phyloP scores from a whole-genome alignment of 176 grass and related monocot species.

The Tillandsia fasciculata region DNA sequence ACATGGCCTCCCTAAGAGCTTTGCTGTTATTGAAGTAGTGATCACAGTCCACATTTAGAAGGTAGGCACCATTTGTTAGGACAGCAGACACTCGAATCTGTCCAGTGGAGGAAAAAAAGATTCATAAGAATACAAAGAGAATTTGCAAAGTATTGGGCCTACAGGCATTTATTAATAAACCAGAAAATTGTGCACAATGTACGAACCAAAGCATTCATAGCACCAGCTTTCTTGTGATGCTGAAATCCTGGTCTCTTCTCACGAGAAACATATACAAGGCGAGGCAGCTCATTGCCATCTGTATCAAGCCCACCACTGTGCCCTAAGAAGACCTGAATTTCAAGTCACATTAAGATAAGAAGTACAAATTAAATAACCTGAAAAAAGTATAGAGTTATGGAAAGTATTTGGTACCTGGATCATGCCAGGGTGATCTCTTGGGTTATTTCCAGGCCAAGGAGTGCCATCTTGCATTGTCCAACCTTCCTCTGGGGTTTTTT shows the following conservation, averaged over 20 bases:
- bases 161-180: neutral
- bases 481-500: slow-evolving; percentile 88
- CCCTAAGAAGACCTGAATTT: slow-evolving; percentile 81
- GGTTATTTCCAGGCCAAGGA: slow-evolving; percentile 88
- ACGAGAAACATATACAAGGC: slow-evolving; percentile 95
- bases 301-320: slow-evolving; percentile 91
- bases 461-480: slow-evolving; percentile 97
- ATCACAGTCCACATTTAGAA: slow-evolving; percentile 99
- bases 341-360: slow-evolving; percentile 9
- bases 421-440: slow-evolving; percentile 93
- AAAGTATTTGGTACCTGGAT: slow-evolving; percentile 47
- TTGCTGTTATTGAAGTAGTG: slow-evolving; percentile 99
- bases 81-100: slow-evolving; percentile 96
- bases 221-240: slow-evolving; percentile 95
- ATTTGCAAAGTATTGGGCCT: neutral
- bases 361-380: slow-evolving; percentile 15
- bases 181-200: neutral
- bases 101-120: slow-evolving; percentile 14
- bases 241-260: slow-evolving; percentile 93
- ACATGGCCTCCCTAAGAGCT: slow-evolving; percentile 95
- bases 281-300: slow-evolving; percentile 91
- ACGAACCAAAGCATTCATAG: slow-evolving; percentile 92
- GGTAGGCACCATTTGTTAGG: slow-evolving; percentile 88
- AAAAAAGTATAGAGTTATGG: slow-evolving; percentile 2
- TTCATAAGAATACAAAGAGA: slow-evolving; percentile 18